Evolutionary conservation across 2,329 filamentous ascomycete genomes (phyloP).

Genomic region (Xylariomycetidae sp.): DNA sequence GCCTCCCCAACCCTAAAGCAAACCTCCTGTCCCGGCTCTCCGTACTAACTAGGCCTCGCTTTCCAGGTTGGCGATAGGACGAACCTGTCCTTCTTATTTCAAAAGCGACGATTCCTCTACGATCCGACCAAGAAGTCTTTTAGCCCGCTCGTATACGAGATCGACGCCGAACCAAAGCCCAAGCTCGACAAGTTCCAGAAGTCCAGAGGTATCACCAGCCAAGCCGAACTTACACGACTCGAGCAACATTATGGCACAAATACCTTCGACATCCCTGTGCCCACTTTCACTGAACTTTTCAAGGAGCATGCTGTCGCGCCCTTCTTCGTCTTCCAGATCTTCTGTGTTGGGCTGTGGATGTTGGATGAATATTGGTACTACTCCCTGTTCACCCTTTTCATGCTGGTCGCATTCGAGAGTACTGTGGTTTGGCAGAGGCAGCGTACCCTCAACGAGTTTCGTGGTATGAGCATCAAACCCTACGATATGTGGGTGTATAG

Average conservation of each 20-base stretch:
- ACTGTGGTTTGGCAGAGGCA: slow-evolving; percentile 99
- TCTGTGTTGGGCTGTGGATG: slow-evolving; percentile 98
- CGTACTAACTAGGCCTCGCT: background rate
- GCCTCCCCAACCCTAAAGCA: too few relatives aligned
- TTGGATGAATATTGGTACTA: slow-evolving; percentile 99
- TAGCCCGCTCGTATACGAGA: slow-evolving; percentile 72
- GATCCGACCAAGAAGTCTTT: slow-evolving; percentile 69
- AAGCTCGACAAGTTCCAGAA: slow-evolving; percentile 72
- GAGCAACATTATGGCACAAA: slow-evolving; percentile 94
- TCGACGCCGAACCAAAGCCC: slow-evolving; percentile 84
- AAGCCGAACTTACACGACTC: slow-evolving; percentile 72
- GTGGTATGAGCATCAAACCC: slow-evolving; percentile 98
- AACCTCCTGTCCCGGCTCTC: background rate
- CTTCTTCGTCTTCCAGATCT: slow-evolving; percentile 98
- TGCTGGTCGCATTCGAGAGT: slow-evolving; percentile 96
- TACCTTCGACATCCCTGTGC: slow-evolving; percentile 95
- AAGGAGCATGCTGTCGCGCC: slow-evolving; percentile 97
- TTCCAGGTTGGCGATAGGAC: slow-evolving; percentile 63
- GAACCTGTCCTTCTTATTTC: slow-evolving; percentile 87
- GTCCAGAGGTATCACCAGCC: slow-evolving; percentile 68
- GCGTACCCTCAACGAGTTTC: slow-evolving; percentile 91
- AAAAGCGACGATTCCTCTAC: slow-evolving; percentile 95
- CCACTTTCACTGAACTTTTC: slow-evolving; percentile 92
- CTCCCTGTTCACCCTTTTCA: slow-evolving; percentile 96
- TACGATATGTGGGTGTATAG: slow-evolving; percentile 92